Conservation (phyloP, 371 early-diverging fungal species). For the Syncephalis fuscata region DNA sequence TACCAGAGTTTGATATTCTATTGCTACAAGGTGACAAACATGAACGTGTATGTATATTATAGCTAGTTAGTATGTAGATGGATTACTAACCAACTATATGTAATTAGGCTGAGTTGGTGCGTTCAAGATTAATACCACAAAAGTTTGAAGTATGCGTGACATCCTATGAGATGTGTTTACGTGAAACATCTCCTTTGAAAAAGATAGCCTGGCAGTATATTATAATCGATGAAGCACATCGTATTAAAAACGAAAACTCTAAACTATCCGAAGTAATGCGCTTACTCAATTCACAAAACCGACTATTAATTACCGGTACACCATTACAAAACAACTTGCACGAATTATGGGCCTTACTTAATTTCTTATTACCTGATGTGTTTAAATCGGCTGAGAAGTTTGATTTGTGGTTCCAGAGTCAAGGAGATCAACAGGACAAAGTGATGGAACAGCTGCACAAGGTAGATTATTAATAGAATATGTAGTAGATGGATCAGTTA, state of each 20-base stretch:
- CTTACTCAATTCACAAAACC: slow-evolving; percentile 68
- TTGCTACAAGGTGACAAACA: slow-evolving; percentile 89
- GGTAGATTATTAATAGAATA: slow-evolving; percentile 21
- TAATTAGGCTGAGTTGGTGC: slow-evolving; percentile 31
- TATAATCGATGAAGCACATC: slow-evolving; percentile 98
- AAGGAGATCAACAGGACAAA: slow-evolving; percentile 62
- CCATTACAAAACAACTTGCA: slow-evolving; percentile 98
- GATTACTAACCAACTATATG: not conserved
- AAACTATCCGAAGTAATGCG: slow-evolving; percentile 85
- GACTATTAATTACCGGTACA: slow-evolving; percentile 97
- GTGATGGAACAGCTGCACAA: slow-evolving; percentile 87
- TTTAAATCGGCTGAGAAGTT: slow-evolving; percentile 88
- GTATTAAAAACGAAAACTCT: slow-evolving; percentile 98
- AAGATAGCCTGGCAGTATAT: slow-evolving; percentile 88
- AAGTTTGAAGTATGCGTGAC: slow-evolving; percentile 94
- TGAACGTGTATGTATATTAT: slow-evolving; percentile 36
- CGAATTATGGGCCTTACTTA: slow-evolving; percentile 98
- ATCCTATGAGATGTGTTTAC: slow-evolving; percentile 93
- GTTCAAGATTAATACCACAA: slow-evolving; percentile 28
- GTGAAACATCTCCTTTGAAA: slow-evolving; percentile 71
- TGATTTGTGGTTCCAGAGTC: slow-evolving; percentile 73
- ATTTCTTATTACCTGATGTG: slow-evolving; percentile 94
- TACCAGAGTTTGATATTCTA: slow-evolving; percentile 79
- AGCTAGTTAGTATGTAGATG: not conserved
- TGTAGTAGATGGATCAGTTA: not conserved